Evolutionary conservation across 192 early-diverging fungal species (phyloP), one percentile per base, ranked within the genome.

Genomic region (Podila epigama): DNA sequence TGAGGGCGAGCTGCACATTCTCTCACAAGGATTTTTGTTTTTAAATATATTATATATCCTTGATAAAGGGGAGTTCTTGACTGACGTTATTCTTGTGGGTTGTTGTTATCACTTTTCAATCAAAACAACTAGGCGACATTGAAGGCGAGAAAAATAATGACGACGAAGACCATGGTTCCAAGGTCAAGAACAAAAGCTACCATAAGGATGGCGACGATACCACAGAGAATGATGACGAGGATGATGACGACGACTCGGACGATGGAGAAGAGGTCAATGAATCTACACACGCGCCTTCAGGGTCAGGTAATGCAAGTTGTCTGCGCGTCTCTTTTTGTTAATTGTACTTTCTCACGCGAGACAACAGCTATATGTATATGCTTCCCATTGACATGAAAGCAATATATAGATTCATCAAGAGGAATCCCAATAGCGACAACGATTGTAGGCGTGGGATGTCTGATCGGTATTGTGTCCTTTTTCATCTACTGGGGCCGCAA

Each of bases 341-440:
- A n/a, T n/a, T n/a, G n/a, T n/a, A n/a, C n/a, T n/a, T n/a, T n/a
- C n/a, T 48, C 44, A 48, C 44, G 15, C n/a, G n/a, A n/a, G n/a
- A n/a, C 20, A 11, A 18, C 28, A 16, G 7, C 22, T 40, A 20
- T 54, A 34, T 25, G 31, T 27, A 18, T n/a, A n/a, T 65, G 10
- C 34, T 8, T 27, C 27, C 7, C 40, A 22, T 22, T 29, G n/a
- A n/a, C 8, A 61, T 27, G 28, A 28, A 48, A 48, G 11, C n/a
- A 50, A 10, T 39, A 25, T 31, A 12, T 41, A 2, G 9, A 40
- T 5, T n/a, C 68, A 3, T 15, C 52, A 8, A 28, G 58, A n/a
- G 48, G 29, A 25, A 64, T 72, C 15, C 70, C 70, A 36, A 51
- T 72, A 13, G 70, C 70, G 0, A 65, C 70, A 22, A 65, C 63